These are phyloP conservation scores for Saururus chinensis DNA, from an alignment of 164 flowering plant genomes.

Conservation along the genomic window DNA sequence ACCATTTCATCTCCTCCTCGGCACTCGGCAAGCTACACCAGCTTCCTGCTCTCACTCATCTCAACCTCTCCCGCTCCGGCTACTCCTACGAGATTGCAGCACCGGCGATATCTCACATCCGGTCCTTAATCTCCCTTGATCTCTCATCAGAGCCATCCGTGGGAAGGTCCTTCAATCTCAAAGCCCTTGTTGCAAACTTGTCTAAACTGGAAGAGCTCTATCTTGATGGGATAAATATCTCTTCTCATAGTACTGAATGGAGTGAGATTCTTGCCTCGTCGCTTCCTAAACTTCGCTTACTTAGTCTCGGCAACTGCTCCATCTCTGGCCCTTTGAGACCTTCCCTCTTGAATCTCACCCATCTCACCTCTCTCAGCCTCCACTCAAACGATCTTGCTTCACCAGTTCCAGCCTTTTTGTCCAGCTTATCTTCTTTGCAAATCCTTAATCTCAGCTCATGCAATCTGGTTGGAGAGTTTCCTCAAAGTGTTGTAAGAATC, in stretches of 20 bases:
- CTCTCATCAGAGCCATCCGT: background rate
- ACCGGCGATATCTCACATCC: constrained; percentile 18
- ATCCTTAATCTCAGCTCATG: constrained; percentile 17
- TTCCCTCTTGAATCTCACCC: background rate
- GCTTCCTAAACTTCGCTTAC: constrained; percentile 15
- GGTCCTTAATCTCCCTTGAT: constrained; percentile 15
- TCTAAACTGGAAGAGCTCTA: constrained; percentile 18
- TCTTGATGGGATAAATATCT: constrained; percentile 29
- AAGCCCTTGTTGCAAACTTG: constrained; percentile 12
- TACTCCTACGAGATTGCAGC: constrained; percentile 33
- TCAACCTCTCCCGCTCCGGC: constrained; percentile 37
- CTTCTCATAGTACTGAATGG: constrained; percentile 17
- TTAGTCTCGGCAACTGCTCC: constrained; percentile 22
- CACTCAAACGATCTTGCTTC: background rate
- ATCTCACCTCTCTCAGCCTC: background rate
- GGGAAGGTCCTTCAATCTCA: constrained; percentile 11
- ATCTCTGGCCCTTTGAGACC: constrained; percentile 19
- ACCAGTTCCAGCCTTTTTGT: constrained; percentile 24
- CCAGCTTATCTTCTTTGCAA: constrained; percentile 19
- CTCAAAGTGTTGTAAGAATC: constrained; percentile 15
- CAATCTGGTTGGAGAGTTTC: constrained; percentile 23
- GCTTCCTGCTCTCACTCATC: constrained; percentile 21
- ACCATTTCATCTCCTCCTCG: constrained; percentile 11
- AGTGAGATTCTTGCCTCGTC: constrained; percentile 16
- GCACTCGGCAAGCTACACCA: constrained; percentile 26